Base-by-base conservation (phyloP, 495 filamentous ascomycete species). In the Aspergillus conjunctus region DNA sequence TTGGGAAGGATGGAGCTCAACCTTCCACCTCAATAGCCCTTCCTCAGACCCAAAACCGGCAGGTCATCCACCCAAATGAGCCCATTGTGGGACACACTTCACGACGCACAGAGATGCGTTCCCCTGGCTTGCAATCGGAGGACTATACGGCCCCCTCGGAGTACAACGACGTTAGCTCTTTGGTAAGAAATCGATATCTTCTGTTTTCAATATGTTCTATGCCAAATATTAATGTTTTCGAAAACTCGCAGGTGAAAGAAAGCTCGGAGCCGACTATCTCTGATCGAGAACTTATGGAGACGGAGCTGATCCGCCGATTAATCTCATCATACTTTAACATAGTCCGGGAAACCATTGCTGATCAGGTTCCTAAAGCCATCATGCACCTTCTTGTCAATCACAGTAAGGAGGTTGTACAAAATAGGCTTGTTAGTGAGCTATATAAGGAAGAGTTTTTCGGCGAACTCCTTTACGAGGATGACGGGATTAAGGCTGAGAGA, bases 281-380 rank as follows among this genome's bases (percentile, higher is more conserved):
- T 3, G 94, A 98, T 52, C 88, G 95, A 50, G 94, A 98, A 78
- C 86, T 93, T 30, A 88, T 98, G 79, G 94, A 98, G 74, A 97
- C 94, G 8, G 94, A 98, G 74, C 85, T 98, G 22, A 98, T 98
- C 69, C 91, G 93, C 33, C 90, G 93, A 33, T 82, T 98, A 34
- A 98, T 98, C 66, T 93, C 89, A 54, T 97, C 92, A 1, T 98
- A 98, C 74, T 98, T 98, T 81, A 93, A 96, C 68, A 98, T 98
- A 64, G 94, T 98, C 11, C 90, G 94, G 54, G 94, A 98, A 71
- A 91, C 90, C 39, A 97, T 97, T 65, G 93, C 93, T 22, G 94
- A 98, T 68, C 93, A 98, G 74, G 95, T 98, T 18, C 94, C 94
- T 50, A 98, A 98, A 77, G 94, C 94, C 1, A 89, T 98, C 66